phyloP scores from a whole-genome alignment of 2,329 filamentous ascomycete genomes.

The Claviceps pazoutovae region DNA sequence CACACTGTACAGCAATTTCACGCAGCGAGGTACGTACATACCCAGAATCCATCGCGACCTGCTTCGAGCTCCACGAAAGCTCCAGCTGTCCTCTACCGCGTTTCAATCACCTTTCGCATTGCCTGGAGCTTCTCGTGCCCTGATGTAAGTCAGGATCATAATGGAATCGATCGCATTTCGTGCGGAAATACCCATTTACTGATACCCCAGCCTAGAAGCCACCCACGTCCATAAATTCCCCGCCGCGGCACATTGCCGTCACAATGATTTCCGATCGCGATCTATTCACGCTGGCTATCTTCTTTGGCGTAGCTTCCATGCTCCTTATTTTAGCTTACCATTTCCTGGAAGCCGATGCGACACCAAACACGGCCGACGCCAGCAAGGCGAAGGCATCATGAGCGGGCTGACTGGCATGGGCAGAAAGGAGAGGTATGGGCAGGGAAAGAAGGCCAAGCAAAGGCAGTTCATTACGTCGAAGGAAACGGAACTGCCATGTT shows the following conservation, averaged over 20 bases:
- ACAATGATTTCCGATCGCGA: conserved; percentile 91
- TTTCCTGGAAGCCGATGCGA: conserved; percentile 84
- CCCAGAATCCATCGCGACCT: not conserved
- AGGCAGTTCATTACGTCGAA: not conserved
- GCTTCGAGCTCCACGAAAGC: conserved; percentile 4
- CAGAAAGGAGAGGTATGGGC: not conserved
- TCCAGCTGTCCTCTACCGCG: conserved; percentile 9
- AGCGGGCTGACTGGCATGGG: not conserved
- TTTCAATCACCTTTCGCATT: not conserved
- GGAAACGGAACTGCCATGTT: not conserved
- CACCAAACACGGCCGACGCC: conserved; percentile 5
- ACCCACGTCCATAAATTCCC: not conserved
- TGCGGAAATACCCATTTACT: not conserved
- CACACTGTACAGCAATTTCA: too few species aligned
- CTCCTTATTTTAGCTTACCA: conserved; percentile 89
- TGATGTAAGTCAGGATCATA: not conserved
- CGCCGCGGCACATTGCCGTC: conserved; percentile 12
- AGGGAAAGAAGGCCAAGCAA: not conserved
- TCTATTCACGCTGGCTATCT: conserved; percentile 82
- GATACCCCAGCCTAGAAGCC: not conserved
- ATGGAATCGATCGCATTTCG: too few species aligned
- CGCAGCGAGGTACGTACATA: not conserved
- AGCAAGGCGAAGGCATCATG: conserved; percentile 3
- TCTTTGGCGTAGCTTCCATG: conserved; percentile 82
- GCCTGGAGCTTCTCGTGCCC: not conserved